Evolutionary conservation across 495 filamentous ascomycete genomes (phyloP), one percentile per base, ranked within the genome.

Genomic region (Umbilicaria muhlenbergii): DNA sequence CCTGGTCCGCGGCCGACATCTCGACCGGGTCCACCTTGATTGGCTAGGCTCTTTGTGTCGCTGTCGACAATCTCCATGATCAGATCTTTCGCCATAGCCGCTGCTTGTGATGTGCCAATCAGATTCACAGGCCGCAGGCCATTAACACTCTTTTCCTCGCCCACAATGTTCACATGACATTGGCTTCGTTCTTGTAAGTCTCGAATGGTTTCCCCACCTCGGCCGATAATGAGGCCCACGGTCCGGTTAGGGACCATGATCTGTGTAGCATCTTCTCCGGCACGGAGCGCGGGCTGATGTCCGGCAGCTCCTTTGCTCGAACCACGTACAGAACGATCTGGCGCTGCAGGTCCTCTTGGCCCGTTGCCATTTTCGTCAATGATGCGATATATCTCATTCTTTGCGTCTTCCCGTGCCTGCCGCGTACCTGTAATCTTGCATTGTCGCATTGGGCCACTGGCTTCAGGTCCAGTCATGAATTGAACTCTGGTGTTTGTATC

Each of bases 231-330:
- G 28, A 89, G 65, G 43, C 83, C 83, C 42, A 89, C 83, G 3
- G 83, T 89, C 45, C 82, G 73, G 61, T 88, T 85, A n/a, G 84
- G 84, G 7, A 91, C 84, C 77, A 89, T 85, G 47, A 91, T 86
- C 59, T 87, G 80, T 37, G 78, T 73, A 45, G 69, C 79, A 43
- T 82, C 78, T 57, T 88, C 84, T 41, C 78, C 78, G 39, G 79
- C 78, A 39, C 78, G 71, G 36, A 80, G 62, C 13, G 71, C 63
- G 34, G 75, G 68, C 40, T 70, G 66, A 41, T 60, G 57, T 6
- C 39, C 7, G 24, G 44, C 54, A 11, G 45, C 55, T 17, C 44
- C 41, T 14, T 58, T 56, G 12, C 61, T 58, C 24, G 57, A 47
- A 33, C 58, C 19, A 55, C 17, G 43, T 39, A 24, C 31, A 21